These are phyloP conservation scores for Pestalotiopsis sp. DNA, from an alignment of 2,329 filamentous ascomycete species.

Conservation along the genomic window DNA sequence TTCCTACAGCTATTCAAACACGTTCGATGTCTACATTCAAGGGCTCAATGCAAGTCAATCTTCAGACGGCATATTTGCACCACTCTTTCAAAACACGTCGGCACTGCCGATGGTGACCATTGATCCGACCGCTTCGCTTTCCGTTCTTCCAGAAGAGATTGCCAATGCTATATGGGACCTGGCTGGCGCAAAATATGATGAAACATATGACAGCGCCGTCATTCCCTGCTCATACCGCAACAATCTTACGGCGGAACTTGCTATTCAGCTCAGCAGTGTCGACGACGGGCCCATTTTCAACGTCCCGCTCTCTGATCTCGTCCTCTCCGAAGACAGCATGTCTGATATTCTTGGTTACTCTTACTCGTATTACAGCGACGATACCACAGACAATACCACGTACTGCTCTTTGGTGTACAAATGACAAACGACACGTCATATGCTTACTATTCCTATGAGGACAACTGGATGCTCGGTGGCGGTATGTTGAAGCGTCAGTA, in stretches of 20 bases:
- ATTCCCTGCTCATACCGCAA: constrained; percentile 29
- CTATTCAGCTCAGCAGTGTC: constrained; percentile 24
- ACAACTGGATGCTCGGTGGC: constrained; percentile 22
- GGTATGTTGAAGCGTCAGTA: constrained; percentile 33
- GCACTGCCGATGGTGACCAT: constrained; percentile 12
- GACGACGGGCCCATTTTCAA: constrained; percentile 28
- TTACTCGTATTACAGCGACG: not conserved
- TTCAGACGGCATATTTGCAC: not conserved
- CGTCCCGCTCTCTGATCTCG: constrained; percentile 29
- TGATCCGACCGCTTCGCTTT: constrained; percentile 13
- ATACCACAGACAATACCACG: not conserved
- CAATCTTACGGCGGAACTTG: constrained; percentile 23
- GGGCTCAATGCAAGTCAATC: constrained; percentile 13
- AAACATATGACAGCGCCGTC: constrained; percentile 9
- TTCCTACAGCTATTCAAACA: constrained; percentile 7
- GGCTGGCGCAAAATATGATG: constrained; percentile 28
- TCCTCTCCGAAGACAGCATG: constrained; percentile 22
- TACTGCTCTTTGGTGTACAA: constrained; percentile 35
- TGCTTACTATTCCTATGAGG: constrained; percentile 2
- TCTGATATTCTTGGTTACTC: not conserved
- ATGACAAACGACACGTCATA: constrained; percentile 17
- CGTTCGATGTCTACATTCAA: constrained; percentile 6
- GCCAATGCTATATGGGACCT: constrained; percentile 28
- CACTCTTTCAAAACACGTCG: constrained; percentile 14
- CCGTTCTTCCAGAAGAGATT: constrained; percentile 22